phyloP scores from a whole-genome alignment of 805 yeast species.

The Kregervanrija fluxuum region DNA sequence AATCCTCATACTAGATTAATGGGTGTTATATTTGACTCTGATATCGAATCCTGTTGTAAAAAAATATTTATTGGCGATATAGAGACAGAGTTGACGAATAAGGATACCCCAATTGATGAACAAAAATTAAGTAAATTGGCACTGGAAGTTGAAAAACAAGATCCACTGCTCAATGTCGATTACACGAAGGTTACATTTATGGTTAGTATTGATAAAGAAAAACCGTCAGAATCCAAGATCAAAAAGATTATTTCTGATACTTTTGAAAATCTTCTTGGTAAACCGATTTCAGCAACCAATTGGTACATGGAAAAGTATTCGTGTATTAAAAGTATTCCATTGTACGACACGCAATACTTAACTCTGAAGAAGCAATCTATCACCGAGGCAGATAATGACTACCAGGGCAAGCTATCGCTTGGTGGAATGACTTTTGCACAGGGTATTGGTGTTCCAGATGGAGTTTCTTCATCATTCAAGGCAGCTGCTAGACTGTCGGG shows the following conservation, averaged over 20 bases:
- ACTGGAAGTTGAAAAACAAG: constrained; percentile 12
- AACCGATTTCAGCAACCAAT: constrained; percentile 12
- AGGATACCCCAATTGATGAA: neutral
- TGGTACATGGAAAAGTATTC: constrained; percentile 3
- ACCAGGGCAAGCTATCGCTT: constrained; percentile 38
- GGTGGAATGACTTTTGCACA: constrained; percentile 79
- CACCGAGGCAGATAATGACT: constrained; percentile 27
- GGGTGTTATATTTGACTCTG: constrained; percentile 90
- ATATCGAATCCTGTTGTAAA: constrained; percentile 53
- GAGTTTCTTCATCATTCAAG: constrained; percentile 56
- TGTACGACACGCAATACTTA: constrained; percentile 4
- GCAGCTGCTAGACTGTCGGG: constrained; percentile 36
- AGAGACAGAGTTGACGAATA: constrained; percentile 7
- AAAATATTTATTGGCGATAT: constrained; percentile 17
- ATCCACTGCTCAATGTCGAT: constrained; percentile 19
- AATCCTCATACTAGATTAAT: constrained; percentile 44
- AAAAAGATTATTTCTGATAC: constrained; percentile 18
- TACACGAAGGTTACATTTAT: constrained; percentile 77
- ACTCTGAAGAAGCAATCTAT: constrained; percentile 32
- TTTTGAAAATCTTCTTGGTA: constrained; percentile 13
- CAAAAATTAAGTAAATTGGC: constrained; percentile 12
- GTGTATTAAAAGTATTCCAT: neutral
- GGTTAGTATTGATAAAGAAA: constrained; percentile 48
- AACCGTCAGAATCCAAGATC: constrained; percentile 18
- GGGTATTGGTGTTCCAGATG: constrained; percentile 88